Evolutionary conservation across 1,139 yeast genomes (phyloP).

Genomic region (Citeromyces siamensis): DNA sequence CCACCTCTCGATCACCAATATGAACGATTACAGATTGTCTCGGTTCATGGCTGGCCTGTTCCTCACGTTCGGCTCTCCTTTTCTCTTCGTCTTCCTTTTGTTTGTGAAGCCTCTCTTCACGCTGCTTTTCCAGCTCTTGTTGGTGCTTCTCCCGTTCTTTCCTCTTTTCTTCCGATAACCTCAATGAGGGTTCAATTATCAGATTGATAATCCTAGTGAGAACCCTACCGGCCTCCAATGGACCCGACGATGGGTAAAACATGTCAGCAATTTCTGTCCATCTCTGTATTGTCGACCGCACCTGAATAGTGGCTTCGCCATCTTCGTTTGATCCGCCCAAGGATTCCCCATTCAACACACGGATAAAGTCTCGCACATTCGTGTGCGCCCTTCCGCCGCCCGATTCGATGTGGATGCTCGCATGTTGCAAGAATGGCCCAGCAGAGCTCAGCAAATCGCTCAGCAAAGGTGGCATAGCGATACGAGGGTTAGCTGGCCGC

Average conservation of each 20-base stretch:
- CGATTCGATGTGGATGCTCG: not conserved
- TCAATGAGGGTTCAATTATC: conserved; percentile 36
- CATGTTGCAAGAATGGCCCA: conserved; percentile 3
- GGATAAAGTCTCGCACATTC: conserved; percentile 2
- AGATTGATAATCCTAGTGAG: conserved; percentile 38
- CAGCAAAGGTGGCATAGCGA: not conserved
- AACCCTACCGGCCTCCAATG: conserved; percentile 29
- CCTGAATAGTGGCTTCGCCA: conserved; percentile 12
- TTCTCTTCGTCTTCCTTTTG: conserved; percentile 11
- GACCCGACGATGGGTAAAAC: conserved; percentile 31
- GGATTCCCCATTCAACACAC: conserved; percentile 11
- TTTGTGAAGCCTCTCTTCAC: conserved; percentile 11
- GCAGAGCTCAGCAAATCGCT: conserved; percentile 2
- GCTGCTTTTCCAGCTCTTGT: conserved; percentile 14
- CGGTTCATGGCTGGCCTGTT: conserved; percentile 9
- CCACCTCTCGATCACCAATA: conserved; percentile 73
- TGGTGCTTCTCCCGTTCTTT: conserved; percentile 14
- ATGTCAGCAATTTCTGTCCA: conserved; percentile 53
- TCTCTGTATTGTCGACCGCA: conserved; percentile 53
- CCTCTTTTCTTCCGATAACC: conserved; percentile 20
- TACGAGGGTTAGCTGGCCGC: not conserved
- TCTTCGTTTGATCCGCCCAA: conserved; percentile 9
- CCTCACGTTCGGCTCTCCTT: conserved; percentile 21
- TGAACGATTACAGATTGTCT: conserved; percentile 54
- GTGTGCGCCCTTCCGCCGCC: conserved; percentile 3